A percentile compares a stretch with the other conserved stretches of the same genome.
Evolutionary conservation across 257 asterid species (phyloP).

Genomic region (Nicotiana knightiana): DNA sequence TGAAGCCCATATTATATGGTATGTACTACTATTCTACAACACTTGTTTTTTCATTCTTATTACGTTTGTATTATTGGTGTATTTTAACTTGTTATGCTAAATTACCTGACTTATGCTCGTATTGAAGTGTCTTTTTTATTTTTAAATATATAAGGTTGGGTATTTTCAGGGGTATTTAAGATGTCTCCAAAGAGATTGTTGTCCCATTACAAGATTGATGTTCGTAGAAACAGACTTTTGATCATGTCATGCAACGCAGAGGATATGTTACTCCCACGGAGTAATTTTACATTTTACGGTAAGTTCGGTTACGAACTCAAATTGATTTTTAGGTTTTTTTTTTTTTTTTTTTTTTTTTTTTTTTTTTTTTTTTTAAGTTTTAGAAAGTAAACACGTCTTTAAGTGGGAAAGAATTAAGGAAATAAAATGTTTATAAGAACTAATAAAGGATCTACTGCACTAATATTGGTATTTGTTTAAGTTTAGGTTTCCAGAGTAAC

Average conservation of each 20-base stretch:
- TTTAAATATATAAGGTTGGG: not conserved
- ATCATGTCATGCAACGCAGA: conserved; percentile 94
- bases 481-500: not conserved
- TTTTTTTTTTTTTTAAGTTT: not conserved
- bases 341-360: no score
- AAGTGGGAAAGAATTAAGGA: not conserved
- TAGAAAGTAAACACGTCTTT: not conserved
- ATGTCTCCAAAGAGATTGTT: conserved; percentile 81
- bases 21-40: conserved; percentile 6
- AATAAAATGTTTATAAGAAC: not conserved
- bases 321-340: not conserved
- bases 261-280: conserved; percentile 96
- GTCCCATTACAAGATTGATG: conserved; percentile 91
- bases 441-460: not conserved
- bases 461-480: not conserved
- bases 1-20: conserved; percentile 85
- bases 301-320: not conserved
- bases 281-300: conserved; percentile 85
- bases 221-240: conserved; percentile 50
- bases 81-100: no score
- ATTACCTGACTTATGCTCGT: no score
- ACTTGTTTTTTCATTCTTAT: not conserved
- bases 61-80: no score
- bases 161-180: conserved; percentile 70
- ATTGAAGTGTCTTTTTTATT: no score